Evolutionary conservation across 768 basidiomycete species (phyloP).

Genomic region (button mushroom (Agaricus bisporus)): DNA sequence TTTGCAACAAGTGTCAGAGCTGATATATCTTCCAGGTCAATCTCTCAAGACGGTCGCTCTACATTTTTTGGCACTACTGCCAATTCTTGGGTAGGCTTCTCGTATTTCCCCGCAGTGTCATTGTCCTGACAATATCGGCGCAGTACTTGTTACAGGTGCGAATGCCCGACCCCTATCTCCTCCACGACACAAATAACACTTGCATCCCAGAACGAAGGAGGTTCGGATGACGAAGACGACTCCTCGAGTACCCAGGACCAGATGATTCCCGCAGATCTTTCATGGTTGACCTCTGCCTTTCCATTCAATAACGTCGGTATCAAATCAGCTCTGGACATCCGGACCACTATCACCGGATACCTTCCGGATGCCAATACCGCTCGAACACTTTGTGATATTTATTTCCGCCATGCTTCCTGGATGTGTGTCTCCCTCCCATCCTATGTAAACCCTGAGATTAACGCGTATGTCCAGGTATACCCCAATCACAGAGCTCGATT

Average conservation of each 20-base stretch:
- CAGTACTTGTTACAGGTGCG: conserved; percentile 64
- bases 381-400: conserved; percentile 38
- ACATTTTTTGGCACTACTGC: conserved; percentile 64
- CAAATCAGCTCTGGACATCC: conserved; percentile 37
- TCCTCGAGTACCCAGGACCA: conserved; percentile 25
- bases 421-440: conserved; percentile 39
- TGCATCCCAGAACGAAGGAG: conserved; percentile 50
- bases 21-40: conserved; percentile 35
- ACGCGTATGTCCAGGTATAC: conserved; percentile 42
- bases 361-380: conserved; percentile 39
- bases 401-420: conserved; percentile 67
- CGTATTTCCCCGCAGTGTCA: conserved; percentile 3
- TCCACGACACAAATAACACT: background rate
- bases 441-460: background rate
- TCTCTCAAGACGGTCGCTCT: conserved; percentile 55
- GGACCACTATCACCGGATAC: conserved; percentile 35
- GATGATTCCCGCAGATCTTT: conserved; percentile 41
- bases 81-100: conserved; percentile 56
- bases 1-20: background rate
- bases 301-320: conserved; percentile 43
- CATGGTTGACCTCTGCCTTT: conserved; percentile 57
- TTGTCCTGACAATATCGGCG: conserved; percentile 11
- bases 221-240: conserved; percentile 47
- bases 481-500: conserved; percentile 56
- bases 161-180: conserved; percentile 1